Evolutionary conservation across 345 rosid species (phyloP).

Genomic region (Chamaenerion angustifolium): DNA sequence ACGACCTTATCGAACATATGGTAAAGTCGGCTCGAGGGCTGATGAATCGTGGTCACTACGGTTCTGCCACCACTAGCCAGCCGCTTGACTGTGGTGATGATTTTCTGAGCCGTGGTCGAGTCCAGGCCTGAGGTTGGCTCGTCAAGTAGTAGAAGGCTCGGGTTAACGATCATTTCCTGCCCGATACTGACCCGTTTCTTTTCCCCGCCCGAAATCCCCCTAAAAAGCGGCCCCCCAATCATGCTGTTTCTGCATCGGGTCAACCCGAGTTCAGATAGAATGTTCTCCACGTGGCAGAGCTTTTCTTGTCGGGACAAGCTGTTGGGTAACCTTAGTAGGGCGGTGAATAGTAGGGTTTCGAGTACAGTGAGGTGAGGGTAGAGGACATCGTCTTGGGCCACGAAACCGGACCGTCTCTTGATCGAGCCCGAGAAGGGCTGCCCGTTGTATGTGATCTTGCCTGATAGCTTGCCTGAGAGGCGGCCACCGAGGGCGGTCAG

Average conservation of each 20-base stretch:
- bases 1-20: conserved; percentile 97
- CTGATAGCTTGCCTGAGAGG: conserved; percentile 49
- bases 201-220: conserved; percentile 98
- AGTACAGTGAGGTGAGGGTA: conserved; percentile 89
- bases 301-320: conserved; percentile 52
- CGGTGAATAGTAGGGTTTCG: conserved; percentile 86
- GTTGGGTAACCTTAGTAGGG: conserved; percentile 71
- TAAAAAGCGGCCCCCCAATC: conserved; percentile 86
- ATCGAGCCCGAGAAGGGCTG: conserved; percentile 66
- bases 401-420: conserved; percentile 79
- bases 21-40: conserved; percentile 89
- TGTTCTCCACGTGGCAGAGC: conserved; percentile 57
- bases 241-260: conserved; percentile 63
- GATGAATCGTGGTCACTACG: conserved; percentile 85
- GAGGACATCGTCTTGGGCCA: conserved; percentile 78
- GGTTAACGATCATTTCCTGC: conserved; percentile 94
- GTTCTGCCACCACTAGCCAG: conserved; percentile 82
- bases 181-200: conserved; percentile 95
- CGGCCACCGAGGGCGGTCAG: conserved; percentile 97
- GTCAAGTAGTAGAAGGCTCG: conserved; percentile 77
- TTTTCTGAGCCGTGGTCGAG: conserved; percentile 87
- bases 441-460: conserved; percentile 80
- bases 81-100: conserved; percentile 63
- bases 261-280: conserved; percentile 59
- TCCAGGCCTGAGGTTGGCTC: conserved; percentile 98